A percentile compares a stretch with the other conserved stretches of the same genome.
Evolutionary conservation across 257 asterid genomes (phyloP).

Genomic region (Fraxinus excelsior): DNA sequence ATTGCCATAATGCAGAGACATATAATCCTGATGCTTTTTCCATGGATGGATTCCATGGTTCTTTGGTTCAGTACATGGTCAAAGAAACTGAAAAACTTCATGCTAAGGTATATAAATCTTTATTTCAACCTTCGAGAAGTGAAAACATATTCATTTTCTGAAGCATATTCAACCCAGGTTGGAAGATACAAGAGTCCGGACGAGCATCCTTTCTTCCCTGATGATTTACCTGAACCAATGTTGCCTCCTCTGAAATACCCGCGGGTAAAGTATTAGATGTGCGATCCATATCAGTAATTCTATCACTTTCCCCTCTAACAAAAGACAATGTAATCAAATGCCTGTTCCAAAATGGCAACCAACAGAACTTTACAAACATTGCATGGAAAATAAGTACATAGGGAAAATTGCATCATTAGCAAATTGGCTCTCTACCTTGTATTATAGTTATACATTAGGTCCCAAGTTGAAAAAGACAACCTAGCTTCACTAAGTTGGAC

Average conservation of each 20-base stretch:
- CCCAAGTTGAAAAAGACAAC: background rate
- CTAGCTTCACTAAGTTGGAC: background rate
- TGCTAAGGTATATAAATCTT: conserved; percentile 51
- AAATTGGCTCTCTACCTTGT: background rate
- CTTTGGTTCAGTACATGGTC: conserved; percentile 82
- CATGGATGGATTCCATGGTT: conserved; percentile 77
- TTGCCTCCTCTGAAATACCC: conserved; percentile 90
- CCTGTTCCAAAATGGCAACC: background rate
- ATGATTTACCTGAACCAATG: conserved; percentile 60
- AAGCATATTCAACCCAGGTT: conserved; percentile 46
- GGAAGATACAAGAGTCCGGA: conserved; percentile 93
- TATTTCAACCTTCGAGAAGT: conserved; percentile 5
- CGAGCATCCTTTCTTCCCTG: conserved; percentile 92
- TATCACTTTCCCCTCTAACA: background rate
- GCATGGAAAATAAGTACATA: background rate
- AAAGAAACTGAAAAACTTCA: conserved; percentile 96
- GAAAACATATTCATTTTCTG: background rate
- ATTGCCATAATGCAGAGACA: conserved; percentile 64
- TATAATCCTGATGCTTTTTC: conserved; percentile 67
- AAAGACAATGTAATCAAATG: background rate
- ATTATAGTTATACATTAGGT: background rate
- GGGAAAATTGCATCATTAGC: background rate
- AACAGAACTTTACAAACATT: background rate
- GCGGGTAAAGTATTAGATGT: conserved; percentile 43
- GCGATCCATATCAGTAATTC: background rate